phyloP scores from a whole-genome alignment of 1,284 basidiomycete species.

The Phlebopus sp. region DNA sequence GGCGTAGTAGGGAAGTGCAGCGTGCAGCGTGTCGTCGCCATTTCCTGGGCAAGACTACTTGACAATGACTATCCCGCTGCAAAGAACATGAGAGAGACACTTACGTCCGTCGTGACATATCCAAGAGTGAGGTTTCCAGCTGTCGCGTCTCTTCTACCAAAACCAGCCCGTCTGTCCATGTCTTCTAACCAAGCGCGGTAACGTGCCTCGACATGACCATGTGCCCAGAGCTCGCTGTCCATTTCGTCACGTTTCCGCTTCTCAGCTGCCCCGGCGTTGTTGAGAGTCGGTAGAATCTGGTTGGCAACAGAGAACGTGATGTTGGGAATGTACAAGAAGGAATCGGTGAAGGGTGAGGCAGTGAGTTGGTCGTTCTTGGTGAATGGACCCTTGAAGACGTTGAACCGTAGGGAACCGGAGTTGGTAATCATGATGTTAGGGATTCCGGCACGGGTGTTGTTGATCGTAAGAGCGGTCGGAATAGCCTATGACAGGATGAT shows the following conservation, averaged over 20 bases:
- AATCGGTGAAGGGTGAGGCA: constrained; percentile 60
- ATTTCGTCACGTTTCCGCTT: constrained; percentile 33
- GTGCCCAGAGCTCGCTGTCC: constrained; percentile 43
- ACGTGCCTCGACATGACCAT: constrained; percentile 49
- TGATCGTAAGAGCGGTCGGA: constrained; percentile 54
- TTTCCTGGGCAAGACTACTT: constrained; percentile 62
- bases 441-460: constrained; percentile 56
- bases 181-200: constrained; percentile 55
- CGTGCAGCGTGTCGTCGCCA: constrained; percentile 67
- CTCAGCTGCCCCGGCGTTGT: constrained; percentile 41
- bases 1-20: constrained; percentile 53
- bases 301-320: constrained; percentile 49
- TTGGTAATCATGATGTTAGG: constrained; percentile 73
- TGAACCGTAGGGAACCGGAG: constrained; percentile 74
- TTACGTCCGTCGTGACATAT: constrained; percentile 71
- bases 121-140: constrained; percentile 55
- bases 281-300: constrained; percentile 53
- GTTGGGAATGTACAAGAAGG: constrained; percentile 57
- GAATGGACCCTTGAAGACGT: constrained; percentile 68
- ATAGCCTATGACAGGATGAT: constrained; percentile 38
- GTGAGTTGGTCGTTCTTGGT: constrained; percentile 79
- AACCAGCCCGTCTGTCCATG: constrained; percentile 43
- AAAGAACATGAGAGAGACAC: constrained; percentile 22
- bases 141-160: not conserved
- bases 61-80: not conserved